Evolutionary conservation across 2,329 filamentous ascomycete species (phyloP).

Genomic region (Beauveria sp.): DNA sequence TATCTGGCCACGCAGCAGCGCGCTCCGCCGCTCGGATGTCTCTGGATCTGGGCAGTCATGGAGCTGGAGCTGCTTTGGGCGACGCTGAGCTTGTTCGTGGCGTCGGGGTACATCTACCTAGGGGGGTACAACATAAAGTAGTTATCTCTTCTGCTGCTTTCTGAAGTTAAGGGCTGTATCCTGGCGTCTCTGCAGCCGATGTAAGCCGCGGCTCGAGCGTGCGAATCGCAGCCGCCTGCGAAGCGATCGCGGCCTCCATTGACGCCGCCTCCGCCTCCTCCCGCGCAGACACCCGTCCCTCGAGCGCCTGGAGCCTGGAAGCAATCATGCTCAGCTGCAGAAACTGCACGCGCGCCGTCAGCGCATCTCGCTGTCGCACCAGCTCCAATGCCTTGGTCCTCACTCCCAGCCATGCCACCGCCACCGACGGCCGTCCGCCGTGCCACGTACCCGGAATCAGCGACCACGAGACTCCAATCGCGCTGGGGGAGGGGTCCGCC

Average conservation of each 20-base stretch:
- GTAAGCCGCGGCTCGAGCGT: neutral
- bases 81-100: conserved; percentile 41
- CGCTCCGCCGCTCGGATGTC: conserved; percentile 76
- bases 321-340: conserved; percentile 42
- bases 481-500: conserved; percentile 8
- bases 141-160: neutral
- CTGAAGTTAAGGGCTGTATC: neutral
- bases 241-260: neutral
- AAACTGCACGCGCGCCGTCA: conserved; percentile 38
- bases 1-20: conserved; percentile 90
- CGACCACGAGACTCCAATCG: conserved; percentile 26
- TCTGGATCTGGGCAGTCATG: conserved; percentile 91
- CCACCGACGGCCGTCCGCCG: conserved; percentile 28
- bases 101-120: conserved; percentile 38
- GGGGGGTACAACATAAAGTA: conserved; percentile 42
- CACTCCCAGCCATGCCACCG: conserved; percentile 37
- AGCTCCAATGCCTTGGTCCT: conserved; percentile 37
- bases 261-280: conserved; percentile 12
- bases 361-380: conserved; percentile 36
- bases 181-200: neutral
- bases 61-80: conserved; percentile 70
- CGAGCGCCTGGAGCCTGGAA: conserved; percentile 31
- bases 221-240: neutral
- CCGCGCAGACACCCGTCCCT: conserved; percentile 23
- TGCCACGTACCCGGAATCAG: conserved; percentile 31